Conservation (phyloP, 2,329 filamentous ascomycete species). For the Colletotrichum australisinense region DNA sequence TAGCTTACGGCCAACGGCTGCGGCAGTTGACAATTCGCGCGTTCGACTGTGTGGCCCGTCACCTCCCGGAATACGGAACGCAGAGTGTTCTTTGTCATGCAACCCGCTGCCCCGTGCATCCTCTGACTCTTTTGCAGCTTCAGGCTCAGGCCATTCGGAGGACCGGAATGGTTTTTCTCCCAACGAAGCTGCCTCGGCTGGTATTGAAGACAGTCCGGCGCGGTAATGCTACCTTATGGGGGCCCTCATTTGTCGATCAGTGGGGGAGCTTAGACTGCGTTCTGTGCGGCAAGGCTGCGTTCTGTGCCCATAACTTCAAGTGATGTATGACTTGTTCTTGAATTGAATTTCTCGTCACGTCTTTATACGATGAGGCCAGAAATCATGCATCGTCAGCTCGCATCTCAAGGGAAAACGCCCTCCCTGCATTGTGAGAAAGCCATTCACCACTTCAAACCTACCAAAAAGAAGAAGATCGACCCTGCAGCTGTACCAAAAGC, state of each 20-base stretch:
- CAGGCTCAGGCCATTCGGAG: background rate
- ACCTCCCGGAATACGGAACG: too few species aligned
- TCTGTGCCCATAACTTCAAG: too few species aligned
- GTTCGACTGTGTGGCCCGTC: too few species aligned
- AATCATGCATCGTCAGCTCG: too few species aligned
- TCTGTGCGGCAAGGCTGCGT: background rate
- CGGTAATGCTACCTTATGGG: background rate
- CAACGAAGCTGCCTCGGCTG: background rate
- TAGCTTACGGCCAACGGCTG: background rate
- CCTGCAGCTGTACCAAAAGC: background rate
- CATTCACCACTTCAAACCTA: too few species aligned
- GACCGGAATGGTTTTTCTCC: background rate
- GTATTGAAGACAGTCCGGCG: background rate
- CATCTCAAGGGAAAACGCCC: too few species aligned
- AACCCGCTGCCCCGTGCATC: too few species aligned
- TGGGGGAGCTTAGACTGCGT: background rate
- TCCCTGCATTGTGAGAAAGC: background rate
- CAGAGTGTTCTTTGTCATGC: background rate
- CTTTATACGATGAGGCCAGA: too few species aligned
- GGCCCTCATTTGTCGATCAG: background rate
- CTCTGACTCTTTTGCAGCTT: background rate
- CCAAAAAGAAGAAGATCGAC: background rate
- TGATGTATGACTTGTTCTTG: background rate
- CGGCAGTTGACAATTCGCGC: background rate
- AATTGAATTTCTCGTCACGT: too few species aligned